phyloP scores from a whole-genome alignment of 2,329 filamentous ascomycete genomes.

The Fusarium sp. region DNA sequence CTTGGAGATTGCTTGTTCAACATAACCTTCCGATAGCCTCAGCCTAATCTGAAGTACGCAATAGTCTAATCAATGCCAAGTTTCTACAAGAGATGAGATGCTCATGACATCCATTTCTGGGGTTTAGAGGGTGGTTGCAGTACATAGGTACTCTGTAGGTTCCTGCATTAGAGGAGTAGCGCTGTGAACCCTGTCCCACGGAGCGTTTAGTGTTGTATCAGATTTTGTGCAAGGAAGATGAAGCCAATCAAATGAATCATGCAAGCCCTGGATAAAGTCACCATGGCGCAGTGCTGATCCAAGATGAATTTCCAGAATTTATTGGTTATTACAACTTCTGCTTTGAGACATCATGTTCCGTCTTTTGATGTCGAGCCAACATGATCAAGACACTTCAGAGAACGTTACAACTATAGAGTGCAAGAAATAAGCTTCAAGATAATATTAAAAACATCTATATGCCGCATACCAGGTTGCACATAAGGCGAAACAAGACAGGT shows the following conservation, averaged over 20 bases:
- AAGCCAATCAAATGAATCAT: constrained; percentile 23
- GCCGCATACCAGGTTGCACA: neutral
- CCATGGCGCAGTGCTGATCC: constrained; percentile 2
- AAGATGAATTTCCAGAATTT: neutral
- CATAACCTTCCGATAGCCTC: constrained; percentile 9
- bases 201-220: constrained; percentile 22
- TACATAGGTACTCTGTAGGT: constrained; percentile 17
- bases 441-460: neutral
- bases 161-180: constrained; percentile 41
- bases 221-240: constrained; percentile 27
- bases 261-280: neutral
- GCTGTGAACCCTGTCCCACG: constrained; percentile 2
- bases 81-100: constrained; percentile 8
- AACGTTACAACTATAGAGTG: neutral
- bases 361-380: neutral
- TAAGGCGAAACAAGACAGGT: constrained; percentile 32
- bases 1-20: constrained; percentile 15
- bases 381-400: neutral
- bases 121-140: neutral
- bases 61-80: constrained; percentile 29
- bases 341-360: neutral
- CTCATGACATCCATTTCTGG: constrained; percentile 12
- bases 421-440: neutral
- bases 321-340: constrained; percentile 12
- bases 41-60: neutral